Conservation (phyloP, 2,329 filamentous ascomycete species). For the Exophiala sp. region DNA sequence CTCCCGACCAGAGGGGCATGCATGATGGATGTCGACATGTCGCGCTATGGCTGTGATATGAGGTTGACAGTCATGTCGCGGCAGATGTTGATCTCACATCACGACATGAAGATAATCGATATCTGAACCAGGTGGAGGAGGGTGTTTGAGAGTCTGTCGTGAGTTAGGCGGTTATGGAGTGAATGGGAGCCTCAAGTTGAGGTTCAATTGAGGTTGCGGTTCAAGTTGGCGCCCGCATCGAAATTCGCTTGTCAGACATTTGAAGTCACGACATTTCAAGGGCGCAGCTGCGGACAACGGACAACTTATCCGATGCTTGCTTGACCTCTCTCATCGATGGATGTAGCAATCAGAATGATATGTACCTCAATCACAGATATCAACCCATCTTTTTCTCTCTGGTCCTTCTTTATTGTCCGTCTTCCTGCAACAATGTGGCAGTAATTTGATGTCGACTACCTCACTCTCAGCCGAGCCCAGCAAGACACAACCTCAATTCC, state of each 20-base stretch:
- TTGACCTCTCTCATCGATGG: neutral
- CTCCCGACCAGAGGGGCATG: slow-evolving; percentile 13
- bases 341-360: no score
- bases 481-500: no score
- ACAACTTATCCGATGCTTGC: neutral
- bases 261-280: no score
- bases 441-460: no score
- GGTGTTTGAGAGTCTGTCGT: neutral
- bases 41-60: slow-evolving; percentile 1
- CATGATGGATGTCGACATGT: slow-evolving; percentile 26
- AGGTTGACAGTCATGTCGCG: slow-evolving; percentile 1
- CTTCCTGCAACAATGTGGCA: no score
- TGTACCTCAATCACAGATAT: neutral
- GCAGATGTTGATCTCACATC: neutral
- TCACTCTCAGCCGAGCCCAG: no score
- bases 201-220: neutral
- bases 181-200: neutral
- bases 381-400: neutral
- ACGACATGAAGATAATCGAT: neutral
- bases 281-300: neutral
- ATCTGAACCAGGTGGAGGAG: neutral
- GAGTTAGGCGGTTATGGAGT: neutral
- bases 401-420: no score
- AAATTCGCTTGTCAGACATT: neutral
- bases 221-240: neutral